Evolutionary conservation across 2,329 filamentous ascomycete species (phyloP).

Genomic region (Eurotiales sp.): DNA sequence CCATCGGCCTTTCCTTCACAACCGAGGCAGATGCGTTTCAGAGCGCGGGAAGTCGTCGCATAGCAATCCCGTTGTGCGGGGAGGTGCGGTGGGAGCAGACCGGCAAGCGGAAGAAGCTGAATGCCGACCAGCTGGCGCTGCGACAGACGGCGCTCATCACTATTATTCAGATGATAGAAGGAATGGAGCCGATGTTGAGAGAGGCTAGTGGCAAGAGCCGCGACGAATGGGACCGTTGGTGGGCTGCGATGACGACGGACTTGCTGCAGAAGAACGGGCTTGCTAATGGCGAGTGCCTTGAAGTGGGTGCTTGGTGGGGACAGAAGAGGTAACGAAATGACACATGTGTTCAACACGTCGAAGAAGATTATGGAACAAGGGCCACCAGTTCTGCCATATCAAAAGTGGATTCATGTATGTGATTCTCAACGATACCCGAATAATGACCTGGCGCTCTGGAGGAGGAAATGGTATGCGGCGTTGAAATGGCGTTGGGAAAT

Average conservation of each 20-base stretch:
- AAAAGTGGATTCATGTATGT: constrained; percentile 17
- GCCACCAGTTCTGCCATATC: not conserved
- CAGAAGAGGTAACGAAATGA: constrained; percentile 45
- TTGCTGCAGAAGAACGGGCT: constrained; percentile 75
- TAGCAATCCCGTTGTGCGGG: constrained; percentile 75
- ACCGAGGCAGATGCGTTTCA: constrained; percentile 71
- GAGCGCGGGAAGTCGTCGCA: constrained; percentile 67
- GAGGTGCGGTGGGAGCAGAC: constrained; percentile 86
- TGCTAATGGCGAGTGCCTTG: constrained; percentile 78
- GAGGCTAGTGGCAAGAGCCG: constrained; percentile 81
- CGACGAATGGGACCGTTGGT: constrained; percentile 91
- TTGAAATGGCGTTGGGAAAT: constrained; percentile 1
- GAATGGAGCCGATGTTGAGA: constrained; percentile 75
- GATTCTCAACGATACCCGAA: constrained; percentile 16
- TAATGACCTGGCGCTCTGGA: constrained; percentile 14
- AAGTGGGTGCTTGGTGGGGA: constrained; percentile 63
- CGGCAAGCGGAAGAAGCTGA: constrained; percentile 48
- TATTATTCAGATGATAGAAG: constrained; percentile 78
- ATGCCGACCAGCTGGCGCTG: constrained; percentile 66
- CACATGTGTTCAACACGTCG: too few relatives aligned
- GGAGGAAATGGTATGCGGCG: constrained; percentile 10
- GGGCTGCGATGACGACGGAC: constrained; percentile 80
- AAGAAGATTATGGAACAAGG: not conserved
- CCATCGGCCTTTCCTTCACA: constrained; percentile 71
- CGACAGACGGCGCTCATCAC: constrained; percentile 76